Base-by-base conservation (phyloP, 495 filamentous ascomycete genomes). In the Penicillium simplicissimum region DNA sequence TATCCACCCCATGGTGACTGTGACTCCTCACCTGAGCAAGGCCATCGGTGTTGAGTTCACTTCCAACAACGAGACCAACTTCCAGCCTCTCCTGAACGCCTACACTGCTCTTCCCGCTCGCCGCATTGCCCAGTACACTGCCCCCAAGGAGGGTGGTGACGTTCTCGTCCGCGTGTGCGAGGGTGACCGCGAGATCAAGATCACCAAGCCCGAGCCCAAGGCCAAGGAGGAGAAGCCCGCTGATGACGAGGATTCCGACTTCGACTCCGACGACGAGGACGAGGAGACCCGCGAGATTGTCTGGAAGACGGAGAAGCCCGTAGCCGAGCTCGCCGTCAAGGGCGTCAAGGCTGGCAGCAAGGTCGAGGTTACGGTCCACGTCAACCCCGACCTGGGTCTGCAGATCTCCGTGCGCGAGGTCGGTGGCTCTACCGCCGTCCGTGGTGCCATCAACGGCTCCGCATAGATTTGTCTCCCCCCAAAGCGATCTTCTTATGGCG, bases 1-100 rank as follows among this genome's bases (percentile, higher is more conserved):
- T 11, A 96, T 92, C 42, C 95, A 98, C 81, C 91, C 95, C 37
- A 90, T 91, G 71, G 92, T 98, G 55, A 98, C 95, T 15, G 93
- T 91, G 17, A 93, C 94, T 34, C 90, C 93, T 40, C 95, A 98
- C 76, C 85, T 96, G 60, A 82, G 82, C 63, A 90, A 92, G 67
- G 90, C 94, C 25, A 91, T 98, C 59, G 95, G 95, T 69, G 89
- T 97, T 19, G 82, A 96, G 62, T 84, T 90, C 61, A 79, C 86
- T 45, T 82, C 87, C n/a, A 81, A 80, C 43, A 84, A 87, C 37
- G 40, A 80, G 78, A 60, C 87, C 60, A 75, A 82, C 55, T 97
- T 98, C 80, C 82, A 85, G 25, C 85, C 90, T 23, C 82, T 98
- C 55, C 82, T 98, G 36, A 82, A 84, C 42, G 84, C 90, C 23